A percentile compares a stretch with the other conserved stretches of the same genome.
Evolutionary conservation across 768 basidiomycete species (phyloP).

Genomic region (Boletus sensibilis): DNA sequence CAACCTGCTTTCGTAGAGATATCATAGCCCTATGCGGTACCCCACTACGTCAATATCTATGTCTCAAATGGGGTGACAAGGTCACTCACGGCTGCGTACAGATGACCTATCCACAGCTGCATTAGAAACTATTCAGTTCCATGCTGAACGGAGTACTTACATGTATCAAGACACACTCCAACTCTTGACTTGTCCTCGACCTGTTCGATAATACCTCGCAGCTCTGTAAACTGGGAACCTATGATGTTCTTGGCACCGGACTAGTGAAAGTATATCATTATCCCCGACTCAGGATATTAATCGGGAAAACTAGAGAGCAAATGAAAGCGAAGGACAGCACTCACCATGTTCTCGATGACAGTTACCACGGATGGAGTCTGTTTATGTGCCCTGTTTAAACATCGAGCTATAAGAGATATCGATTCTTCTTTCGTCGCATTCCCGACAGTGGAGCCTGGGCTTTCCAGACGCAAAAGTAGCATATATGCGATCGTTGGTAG

Average conservation of each 20-base stretch:
- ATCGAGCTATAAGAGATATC: conserved; percentile 63
- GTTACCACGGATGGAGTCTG: conserved; percentile 55
- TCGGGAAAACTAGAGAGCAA: neutral
- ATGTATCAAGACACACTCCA: conserved; percentile 86
- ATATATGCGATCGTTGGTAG: neutral
- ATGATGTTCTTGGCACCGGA: conserved; percentile 79
- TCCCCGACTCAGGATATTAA: neutral
- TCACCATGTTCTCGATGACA: conserved; percentile 84
- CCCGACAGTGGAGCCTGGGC: conserved; percentile 85
- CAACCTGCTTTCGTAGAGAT: conserved; percentile 71
- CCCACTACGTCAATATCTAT: neutral
- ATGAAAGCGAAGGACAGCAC: neutral
- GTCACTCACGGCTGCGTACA: conserved; percentile 66
- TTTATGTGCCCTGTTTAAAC: conserved; percentile 71
- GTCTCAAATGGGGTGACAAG: conserved; percentile 41
- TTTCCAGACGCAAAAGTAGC: conserved; percentile 23
- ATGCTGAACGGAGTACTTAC: conserved; percentile 36
- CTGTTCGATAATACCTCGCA: conserved; percentile 63
- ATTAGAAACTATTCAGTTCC: neutral
- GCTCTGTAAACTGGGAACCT: conserved; percentile 66
- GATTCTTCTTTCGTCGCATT: conserved; percentile 58
- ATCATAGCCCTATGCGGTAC: conserved; percentile 64
- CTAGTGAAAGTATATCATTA: conserved; percentile 34
- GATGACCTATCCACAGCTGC: conserved; percentile 50
- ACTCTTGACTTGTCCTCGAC: conserved; percentile 75